These are phyloP conservation scores for Cercospora brassicicola DNA, from an alignment of 2,329 filamentous ascomycete species.

Conservation along the genomic window DNA sequence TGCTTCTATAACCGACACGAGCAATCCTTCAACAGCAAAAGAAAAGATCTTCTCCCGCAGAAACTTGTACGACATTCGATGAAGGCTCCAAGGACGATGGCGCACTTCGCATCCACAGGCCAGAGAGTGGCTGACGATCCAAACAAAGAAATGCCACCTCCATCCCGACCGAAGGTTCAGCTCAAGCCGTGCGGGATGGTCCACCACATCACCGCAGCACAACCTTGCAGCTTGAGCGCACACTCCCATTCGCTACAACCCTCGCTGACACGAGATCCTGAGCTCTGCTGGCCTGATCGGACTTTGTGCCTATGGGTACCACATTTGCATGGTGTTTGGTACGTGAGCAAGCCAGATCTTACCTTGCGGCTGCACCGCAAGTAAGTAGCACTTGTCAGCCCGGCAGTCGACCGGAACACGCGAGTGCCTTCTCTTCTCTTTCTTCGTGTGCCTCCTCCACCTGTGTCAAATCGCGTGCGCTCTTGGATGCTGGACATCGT, in stretches of 20 bases:
- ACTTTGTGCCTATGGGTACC: not conserved
- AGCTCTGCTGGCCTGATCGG: conserved; percentile 4
- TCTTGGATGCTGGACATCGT: conserved; percentile 1
- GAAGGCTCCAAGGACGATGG: not conserved
- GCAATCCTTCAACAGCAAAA: not conserved
- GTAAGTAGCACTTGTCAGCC: not conserved
- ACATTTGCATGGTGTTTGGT: not conserved
- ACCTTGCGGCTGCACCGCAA: not conserved
- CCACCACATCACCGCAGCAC: conserved; percentile 15
- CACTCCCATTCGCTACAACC: conserved; percentile 13
- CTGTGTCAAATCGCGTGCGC: not conserved
- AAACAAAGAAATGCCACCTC: conserved; percentile 1
- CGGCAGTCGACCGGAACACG: not conserved
- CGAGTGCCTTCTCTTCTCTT: not conserved
- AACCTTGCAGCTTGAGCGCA: conserved; percentile 13
- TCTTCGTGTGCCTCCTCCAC: conserved; percentile 1
- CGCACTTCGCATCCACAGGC: not conserved
- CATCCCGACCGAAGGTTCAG: conserved; percentile 12
- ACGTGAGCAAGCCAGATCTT: conserved; percentile 6
- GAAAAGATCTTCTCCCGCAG: not conserved
- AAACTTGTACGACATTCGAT: not conserved
- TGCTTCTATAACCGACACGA: not conserved
- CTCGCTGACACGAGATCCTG: conserved; percentile 5
- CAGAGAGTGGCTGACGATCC: not conserved
- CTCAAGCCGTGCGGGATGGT: conserved; percentile 11